Evolutionary conservation across 225 moss, liverwort and hornwort species (phyloP), one percentile per base, ranked within the genome.

Genomic region (Climacium dendroides): DNA sequence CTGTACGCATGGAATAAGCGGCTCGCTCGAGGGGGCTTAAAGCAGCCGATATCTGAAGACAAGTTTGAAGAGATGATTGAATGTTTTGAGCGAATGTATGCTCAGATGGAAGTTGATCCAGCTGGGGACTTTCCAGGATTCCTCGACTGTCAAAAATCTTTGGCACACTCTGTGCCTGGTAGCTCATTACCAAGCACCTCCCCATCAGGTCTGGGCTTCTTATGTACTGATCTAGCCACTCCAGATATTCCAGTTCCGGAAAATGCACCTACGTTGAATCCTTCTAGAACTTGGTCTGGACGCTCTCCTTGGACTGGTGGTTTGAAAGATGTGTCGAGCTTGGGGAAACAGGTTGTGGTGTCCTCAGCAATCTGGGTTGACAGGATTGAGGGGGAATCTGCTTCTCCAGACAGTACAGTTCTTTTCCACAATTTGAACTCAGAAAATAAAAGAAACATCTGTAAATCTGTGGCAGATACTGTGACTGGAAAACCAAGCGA

Each of bases 21-120:
- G 45, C 87, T 91, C 14, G 79, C 89, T 75, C 88, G 89, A 90
- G 91, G 85, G 41, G 92, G 89, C 24, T 79, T 82, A 48, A 90
- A 90, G 58, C 90, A 91, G 85, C 59, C 76, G 5, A 85, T 96
- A 85, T 93, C 93, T 58, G 96, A 96, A 84, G 94, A 96, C 76
- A 92, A 92, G 45, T 96, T 95, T 73, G 96, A 96, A 90, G 92
- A 94, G 83, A 92, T 96, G 29, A 94, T 96, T 60, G 96, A 96
- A 79, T 89, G 81, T 82, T 92, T 96, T 81, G 96, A 96, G 79
- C 91, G 95, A 89, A 83, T 58, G 79, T 90, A 79, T 85, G 70
- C 89, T 77, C 89, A 91, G 89, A 83, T 94, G 88, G 85, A 81
- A 81, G 41, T 86, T 80, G 78, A 35, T 69, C 54, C 74, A 85